Evolutionary conservation across 2,329 filamentous ascomycete genomes (phyloP), one percentile per base, ranked within the genome.

Genomic region (Nigrospora oryzae): DNA sequence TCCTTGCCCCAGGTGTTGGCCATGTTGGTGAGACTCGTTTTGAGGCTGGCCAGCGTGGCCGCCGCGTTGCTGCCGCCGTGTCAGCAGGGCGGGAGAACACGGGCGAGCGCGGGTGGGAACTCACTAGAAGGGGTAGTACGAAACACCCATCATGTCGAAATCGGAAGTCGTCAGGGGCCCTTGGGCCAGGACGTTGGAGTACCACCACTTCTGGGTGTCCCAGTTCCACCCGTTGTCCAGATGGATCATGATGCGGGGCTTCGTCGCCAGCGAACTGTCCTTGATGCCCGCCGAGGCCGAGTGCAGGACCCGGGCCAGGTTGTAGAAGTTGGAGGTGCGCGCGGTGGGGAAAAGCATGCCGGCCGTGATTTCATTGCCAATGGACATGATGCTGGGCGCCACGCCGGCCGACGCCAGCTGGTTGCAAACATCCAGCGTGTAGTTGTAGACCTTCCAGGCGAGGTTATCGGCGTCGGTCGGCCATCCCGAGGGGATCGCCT

Each of bases 151-250:
- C 51, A 83, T 73, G 59, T 89, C 84, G 47, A 81, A 86, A 51
- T 86, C 82, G 5, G 65, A 63, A 0, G 65, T 53, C 3, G 60
- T 56, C 3, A 83, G 65, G 1, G 68, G 67, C 2, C 75, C 80
- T 19, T 66, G 62, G 8, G 58, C 67, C 0, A 84, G 66, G 0
- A 83, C 73, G 3, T 66, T 68, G 19, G 73, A 71, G 63, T 86
- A 88, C 62, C 77, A 86, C 66, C 72, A 81, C 49, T 83, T 64
- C 57, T 87, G 83, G 3, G 75, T 74, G 4, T 63, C 68, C 79
- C 77, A 85, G 50, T 83, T 73, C 81, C 83, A 89, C n/a, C 84
- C 84, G 55, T 86, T 83, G 60, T 88, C 83, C 4, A 87, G 70
- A 55, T 88, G 84, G 36, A 88, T 76, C 79, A 88, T 81, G 60